A percentile compares a stretch with the other conserved stretches of the same genome.
Evolutionary conservation across 345 rosid genomes (phyloP).

Genomic region (Excoecaria cochinchinensis): DNA sequence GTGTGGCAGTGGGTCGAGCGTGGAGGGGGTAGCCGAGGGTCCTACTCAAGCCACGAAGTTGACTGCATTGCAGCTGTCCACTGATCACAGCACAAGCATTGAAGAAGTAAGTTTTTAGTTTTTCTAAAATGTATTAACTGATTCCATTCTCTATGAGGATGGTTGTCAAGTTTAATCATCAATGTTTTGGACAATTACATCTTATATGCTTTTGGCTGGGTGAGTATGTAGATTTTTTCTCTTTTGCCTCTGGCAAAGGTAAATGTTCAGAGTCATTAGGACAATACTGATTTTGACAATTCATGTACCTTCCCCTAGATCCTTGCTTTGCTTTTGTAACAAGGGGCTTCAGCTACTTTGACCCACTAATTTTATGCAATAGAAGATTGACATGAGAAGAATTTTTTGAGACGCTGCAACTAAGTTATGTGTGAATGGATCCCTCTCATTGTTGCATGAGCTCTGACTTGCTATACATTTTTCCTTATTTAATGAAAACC

Average conservation of each 20-base stretch:
- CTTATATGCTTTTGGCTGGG: neutral
- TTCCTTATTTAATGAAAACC: neutral
- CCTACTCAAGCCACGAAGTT: constrained; percentile 45
- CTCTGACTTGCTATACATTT: neutral
- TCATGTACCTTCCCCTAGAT: neutral
- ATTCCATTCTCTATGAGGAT: constrained; percentile 3
- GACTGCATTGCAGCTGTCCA: constrained; percentile 84
- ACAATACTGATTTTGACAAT: neutral
- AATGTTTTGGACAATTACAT: neutral
- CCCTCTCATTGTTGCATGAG: neutral
- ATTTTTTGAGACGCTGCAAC: constrained; percentile 1
- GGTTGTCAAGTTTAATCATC: neutral
- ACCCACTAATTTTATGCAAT: neutral
- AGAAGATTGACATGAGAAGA: constrained; percentile 2
- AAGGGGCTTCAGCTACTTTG: neutral
- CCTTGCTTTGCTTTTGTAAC: neutral
- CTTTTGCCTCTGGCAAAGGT: neutral
- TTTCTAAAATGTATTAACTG: neutral
- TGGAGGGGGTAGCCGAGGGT: constrained; percentile 54
- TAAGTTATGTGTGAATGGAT: constrained; percentile 2
- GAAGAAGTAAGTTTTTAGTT: constrained; percentile 69
- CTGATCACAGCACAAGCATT: constrained; percentile 93
- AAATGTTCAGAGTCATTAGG: neutral
- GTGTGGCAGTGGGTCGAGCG: constrained; percentile 33
- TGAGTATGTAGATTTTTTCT: neutral